Base-by-base conservation (phyloP, 2,329 filamentous ascomycete genomes). In the Myriosclerotinia scirpicola region DNA sequence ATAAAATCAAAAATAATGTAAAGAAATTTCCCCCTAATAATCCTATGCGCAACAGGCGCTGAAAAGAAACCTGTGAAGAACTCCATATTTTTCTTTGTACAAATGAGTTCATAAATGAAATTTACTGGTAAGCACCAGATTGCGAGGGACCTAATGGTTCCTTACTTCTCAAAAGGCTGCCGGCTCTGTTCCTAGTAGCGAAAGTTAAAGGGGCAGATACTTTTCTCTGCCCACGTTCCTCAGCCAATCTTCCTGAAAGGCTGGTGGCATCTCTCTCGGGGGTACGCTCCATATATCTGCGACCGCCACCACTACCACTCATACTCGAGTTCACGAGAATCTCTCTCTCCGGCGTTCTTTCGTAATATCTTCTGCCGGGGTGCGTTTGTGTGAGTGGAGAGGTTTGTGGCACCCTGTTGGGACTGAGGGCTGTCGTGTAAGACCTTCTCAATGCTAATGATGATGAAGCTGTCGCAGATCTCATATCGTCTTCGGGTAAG, bases 381-480 rank as follows among this genome's bases (percentile, higher is more conserved):
- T 56, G 54, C 62, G 58, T 69, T 73, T 30, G 72, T 71, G 26
- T 61, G 82, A 82, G 66, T 80, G 80, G 79, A 81, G 0, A 84
- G 81, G 9, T 20, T 80, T 80, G 60, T 86, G 77, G 26, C 85
- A 81, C 61, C 85, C 81, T 54, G 85, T 81, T 7, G 84, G 84
- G 20, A 87, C 76, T 15, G 83, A 82, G 34, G 81, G 80, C 3
- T 76, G 77, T 22, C 80, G 72, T 40, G 77, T 69, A 42, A 76
- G 73, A 14, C 72, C 64, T 42, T 79, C 72, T 34, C 14, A 73
- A 38, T 20, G 54, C 64, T 20, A 65, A 22, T 26, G 64, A 53
- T 5, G 64, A 61, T 46, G 64, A 54, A 5, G 26, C 15, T 36
- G 46, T 44, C 22, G 34, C 46, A 20, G 55, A 44, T 44, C 55